A percentile compares a stretch with the other conserved stretches of the same genome.
phyloP scores from a whole-genome alignment of 768 basidiomycete genomes.

The Rickenella mellea region DNA sequence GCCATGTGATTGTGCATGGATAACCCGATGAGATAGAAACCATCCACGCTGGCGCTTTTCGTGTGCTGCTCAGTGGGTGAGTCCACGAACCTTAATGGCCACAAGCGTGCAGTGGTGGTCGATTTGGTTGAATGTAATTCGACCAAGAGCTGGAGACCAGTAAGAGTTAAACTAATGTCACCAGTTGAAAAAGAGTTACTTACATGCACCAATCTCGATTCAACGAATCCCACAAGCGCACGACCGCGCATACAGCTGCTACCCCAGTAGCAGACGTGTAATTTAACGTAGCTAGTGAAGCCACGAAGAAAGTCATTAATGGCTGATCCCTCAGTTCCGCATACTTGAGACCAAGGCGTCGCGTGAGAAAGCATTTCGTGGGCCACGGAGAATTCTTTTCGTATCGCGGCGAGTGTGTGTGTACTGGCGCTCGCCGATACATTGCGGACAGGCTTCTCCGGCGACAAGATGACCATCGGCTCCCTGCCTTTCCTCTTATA shows the following conservation, averaged over 20 bases:
- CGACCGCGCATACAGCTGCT: slow-evolving; percentile 10
- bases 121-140: slow-evolving; percentile 8
- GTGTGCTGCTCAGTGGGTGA: not conserved
- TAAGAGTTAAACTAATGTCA: not conserved
- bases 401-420: slow-evolving; percentile 3
- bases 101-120: slow-evolving; percentile 7
- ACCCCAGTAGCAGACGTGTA: slow-evolving; percentile 14
- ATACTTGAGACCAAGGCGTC: slow-evolving; percentile 5
- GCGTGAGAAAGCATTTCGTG: slow-evolving; percentile 1
- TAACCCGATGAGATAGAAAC: slow-evolving; percentile 15
- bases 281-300: slow-evolving; percentile 9
- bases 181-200: not conserved
- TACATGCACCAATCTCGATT: slow-evolving; percentile 14
- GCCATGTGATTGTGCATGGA: not conserved
- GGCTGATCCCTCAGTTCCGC: slow-evolving; percentile 4
- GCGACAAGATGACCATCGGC: slow-evolving; percentile 13
- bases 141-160: slow-evolving; percentile 14
- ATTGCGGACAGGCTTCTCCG: slow-evolving; percentile 10
- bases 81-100: slow-evolving; percentile 13
- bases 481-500: slow-evolving; percentile 7
- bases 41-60: slow-evolving; percentile 4
- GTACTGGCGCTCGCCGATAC: slow-evolving; percentile 8
- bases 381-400: slow-evolving; percentile 2
- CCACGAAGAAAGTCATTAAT: slow-evolving; percentile 5
- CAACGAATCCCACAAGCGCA: slow-evolving; percentile 12